Conservation (phyloP, 495 filamentous ascomycete species). For the Xanthoparmelia taractica region DNA sequence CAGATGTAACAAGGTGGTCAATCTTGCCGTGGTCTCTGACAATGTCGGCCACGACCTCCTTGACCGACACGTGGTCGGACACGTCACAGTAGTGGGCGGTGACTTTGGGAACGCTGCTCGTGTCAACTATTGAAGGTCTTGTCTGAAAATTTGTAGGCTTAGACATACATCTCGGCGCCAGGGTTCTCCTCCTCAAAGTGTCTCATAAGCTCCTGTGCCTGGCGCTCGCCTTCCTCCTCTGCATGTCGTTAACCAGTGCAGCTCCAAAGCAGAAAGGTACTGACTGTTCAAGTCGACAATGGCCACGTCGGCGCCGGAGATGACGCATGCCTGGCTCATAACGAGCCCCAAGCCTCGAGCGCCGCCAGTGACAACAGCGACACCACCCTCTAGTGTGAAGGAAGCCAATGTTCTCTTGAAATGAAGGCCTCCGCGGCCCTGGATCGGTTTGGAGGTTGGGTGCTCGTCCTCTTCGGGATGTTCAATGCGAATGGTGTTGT, state of each 20-base stretch:
- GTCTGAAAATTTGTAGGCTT: neutral
- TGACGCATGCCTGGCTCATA: conserved; percentile 83
- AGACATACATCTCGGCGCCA: conserved; percentile 55
- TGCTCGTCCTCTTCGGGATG: conserved; percentile 65
- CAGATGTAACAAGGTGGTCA: conserved; percentile 89
- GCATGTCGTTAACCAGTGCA: conserved; percentile 21
- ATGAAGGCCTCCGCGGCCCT: conserved; percentile 62
- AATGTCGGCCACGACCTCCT: conserved; percentile 60
- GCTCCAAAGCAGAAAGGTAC: conserved; percentile 27
- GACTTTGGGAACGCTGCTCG: conserved; percentile 60
- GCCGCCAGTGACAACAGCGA: conserved; percentile 76
- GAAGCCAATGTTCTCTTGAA: conserved; percentile 63
- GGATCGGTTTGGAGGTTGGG: conserved; percentile 57
- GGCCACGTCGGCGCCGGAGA: conserved; percentile 79
- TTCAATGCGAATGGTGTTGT: conserved; percentile 64
- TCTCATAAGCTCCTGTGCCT: conserved; percentile 62
- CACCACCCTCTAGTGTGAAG: conserved; percentile 73
- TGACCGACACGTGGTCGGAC: conserved; percentile 67
- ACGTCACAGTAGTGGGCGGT: conserved; percentile 89
- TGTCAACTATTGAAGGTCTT: neutral
- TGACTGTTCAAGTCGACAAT: conserved; percentile 89
- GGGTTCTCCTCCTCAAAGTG: conserved; percentile 72
- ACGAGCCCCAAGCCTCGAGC: conserved; percentile 80
- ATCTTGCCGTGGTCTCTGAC: conserved; percentile 65
- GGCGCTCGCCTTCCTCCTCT: conserved; percentile 79